Conservation (phyloP, 2,329 filamentous ascomycete genomes). For the Thielaviopsis punctulata region DNA sequence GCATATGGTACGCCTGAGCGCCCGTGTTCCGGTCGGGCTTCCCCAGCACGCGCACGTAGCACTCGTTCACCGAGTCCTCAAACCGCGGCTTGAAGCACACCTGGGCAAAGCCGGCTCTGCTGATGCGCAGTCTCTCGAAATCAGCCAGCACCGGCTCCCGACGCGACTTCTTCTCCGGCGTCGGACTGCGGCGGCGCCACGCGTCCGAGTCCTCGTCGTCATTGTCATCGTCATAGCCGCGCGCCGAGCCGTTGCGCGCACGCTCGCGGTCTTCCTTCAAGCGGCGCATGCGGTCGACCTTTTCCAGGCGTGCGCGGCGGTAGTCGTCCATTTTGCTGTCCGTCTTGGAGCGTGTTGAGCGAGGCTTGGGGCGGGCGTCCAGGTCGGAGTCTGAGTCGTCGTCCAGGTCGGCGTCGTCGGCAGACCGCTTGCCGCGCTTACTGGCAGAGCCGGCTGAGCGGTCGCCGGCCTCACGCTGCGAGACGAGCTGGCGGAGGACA, state of each 20-base stretch:
- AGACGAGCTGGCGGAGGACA: constrained; percentile 61
- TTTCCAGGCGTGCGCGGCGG: constrained; percentile 43
- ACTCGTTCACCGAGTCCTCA: constrained; percentile 62
- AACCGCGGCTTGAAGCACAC: constrained; percentile 91
- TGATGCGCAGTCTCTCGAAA: constrained; percentile 67
- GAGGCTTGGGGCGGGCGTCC: constrained; percentile 45
- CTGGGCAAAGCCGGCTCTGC: constrained; percentile 70
- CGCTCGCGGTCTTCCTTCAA: constrained; percentile 39
- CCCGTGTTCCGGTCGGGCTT: constrained; percentile 59
- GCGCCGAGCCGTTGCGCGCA: constrained; percentile 29
- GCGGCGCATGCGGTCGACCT: constrained; percentile 45
- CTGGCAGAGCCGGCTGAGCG: constrained; percentile 26
- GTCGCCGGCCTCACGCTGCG: constrained; percentile 45
- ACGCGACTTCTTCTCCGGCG: constrained; percentile 42
- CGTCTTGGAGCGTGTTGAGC: constrained; percentile 21
- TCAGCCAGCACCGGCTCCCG: constrained; percentile 48
- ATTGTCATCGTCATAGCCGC: constrained; percentile 35
- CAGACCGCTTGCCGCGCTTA: constrained; percentile 60
- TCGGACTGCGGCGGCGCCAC: constrained; percentile 38
- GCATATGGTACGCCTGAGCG: constrained; percentile 67
- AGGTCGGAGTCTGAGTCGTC: constrained; percentile 53
- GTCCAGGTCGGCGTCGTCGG: constrained; percentile 60
- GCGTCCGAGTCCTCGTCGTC: constrained; percentile 70
- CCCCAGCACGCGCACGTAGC: constrained; percentile 71
- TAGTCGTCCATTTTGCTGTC: constrained; percentile 33